Conservation (phyloP, 768 basidiomycete species). For the Mycena metata region DNA sequence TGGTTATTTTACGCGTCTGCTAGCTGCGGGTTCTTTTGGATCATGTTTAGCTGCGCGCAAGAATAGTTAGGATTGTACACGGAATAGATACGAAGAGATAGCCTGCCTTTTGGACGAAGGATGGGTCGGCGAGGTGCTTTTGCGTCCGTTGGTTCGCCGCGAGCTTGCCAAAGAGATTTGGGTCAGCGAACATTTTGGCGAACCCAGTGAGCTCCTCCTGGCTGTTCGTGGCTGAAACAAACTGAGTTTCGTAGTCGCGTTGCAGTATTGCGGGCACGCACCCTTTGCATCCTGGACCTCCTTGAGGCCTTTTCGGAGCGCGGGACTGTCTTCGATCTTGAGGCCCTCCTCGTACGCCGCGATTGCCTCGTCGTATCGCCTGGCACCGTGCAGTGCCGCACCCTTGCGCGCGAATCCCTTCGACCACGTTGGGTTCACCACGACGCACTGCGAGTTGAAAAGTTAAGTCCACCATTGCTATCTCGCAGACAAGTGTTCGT, state of each 20-base stretch:
- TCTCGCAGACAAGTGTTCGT: slow-evolving; percentile 36
- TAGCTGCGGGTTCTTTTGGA: slow-evolving; percentile 77
- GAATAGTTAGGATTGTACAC: slow-evolving; percentile 26
- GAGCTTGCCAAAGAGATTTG: slow-evolving; percentile 85
- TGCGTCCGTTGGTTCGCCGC: slow-evolving; percentile 89
- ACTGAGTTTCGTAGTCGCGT: slow-evolving; percentile 5
- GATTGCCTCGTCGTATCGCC: slow-evolving; percentile 86
- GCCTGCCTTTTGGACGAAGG: slow-evolving; percentile 79
- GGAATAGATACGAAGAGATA: slow-evolving; percentile 2
- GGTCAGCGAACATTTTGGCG: slow-evolving; percentile 86
- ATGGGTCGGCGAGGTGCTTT: slow-evolving; percentile 85
- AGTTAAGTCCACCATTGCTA: not conserved
- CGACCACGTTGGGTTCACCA: slow-evolving; percentile 83
- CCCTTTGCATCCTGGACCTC: slow-evolving; percentile 92
- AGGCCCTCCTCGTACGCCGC: slow-evolving; percentile 86
- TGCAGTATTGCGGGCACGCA: slow-evolving; percentile 45
- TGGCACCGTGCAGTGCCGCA: slow-evolving; percentile 89
- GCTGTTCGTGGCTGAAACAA: slow-evolving; percentile 49
- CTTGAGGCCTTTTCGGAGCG: slow-evolving; percentile 87
- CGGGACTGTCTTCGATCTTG: slow-evolving; percentile 84
- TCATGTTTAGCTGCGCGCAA: slow-evolving; percentile 66
- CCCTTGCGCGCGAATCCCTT: slow-evolving; percentile 95
- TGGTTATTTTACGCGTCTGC: slow-evolving; percentile 65
- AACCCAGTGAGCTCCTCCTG: slow-evolving; percentile 70
- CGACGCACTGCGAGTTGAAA: slow-evolving; percentile 71